These are phyloP conservation scores for Hypomontagnella submonticulosa DNA, from an alignment of 495 filamentous ascomycete species.

Conservation along the genomic window DNA sequence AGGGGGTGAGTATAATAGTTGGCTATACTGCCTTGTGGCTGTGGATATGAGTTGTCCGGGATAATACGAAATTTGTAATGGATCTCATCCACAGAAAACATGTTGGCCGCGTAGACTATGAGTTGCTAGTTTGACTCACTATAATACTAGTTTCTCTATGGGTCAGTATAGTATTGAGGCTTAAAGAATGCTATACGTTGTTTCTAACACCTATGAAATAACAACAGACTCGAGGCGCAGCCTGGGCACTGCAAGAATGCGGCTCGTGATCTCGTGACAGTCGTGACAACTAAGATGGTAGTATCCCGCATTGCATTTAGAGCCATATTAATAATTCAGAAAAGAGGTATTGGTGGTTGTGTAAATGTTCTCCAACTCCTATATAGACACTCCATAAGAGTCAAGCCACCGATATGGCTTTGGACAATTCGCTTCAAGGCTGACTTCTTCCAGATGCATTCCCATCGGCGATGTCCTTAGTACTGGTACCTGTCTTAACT, in stretches of 20 bases:
- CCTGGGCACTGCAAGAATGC: slow-evolving; percentile 19
- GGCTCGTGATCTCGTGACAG: slow-evolving; percentile 36
- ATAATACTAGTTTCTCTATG: background rate
- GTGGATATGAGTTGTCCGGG: slow-evolving; percentile 5
- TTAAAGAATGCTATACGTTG: slow-evolving; percentile 15
- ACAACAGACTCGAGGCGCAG: slow-evolving; percentile 15
- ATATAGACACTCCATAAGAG: slow-evolving; percentile 21
- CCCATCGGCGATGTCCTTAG: slow-evolving; percentile 39
- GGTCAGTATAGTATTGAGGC: slow-evolving; percentile 19
- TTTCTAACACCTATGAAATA: background rate
- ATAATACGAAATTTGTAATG: slow-evolving; percentile 32
- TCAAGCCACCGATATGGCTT: background rate
- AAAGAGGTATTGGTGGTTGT: slow-evolving; percentile 23
- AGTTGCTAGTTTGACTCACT: slow-evolving; percentile 14
- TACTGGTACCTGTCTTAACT: slow-evolving; percentile 47
- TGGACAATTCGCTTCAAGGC: slow-evolving; percentile 30
- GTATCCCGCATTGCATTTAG: slow-evolving; percentile 15
- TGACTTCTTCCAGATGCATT: slow-evolving; percentile 41
- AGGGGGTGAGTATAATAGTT: slow-evolving; percentile 33
- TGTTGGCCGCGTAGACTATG: slow-evolving; percentile 36
- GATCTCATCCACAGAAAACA: slow-evolving; percentile 30
- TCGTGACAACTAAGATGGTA: slow-evolving; percentile 30
- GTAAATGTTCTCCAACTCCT: background rate
- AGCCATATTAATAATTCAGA: slow-evolving; percentile 15
- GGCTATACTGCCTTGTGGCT: slow-evolving; percentile 11